A percentile compares a stretch with the other conserved stretches of the same genome.
Evolutionary conservation across 1,139 yeast genomes (phyloP).

Genomic region (Geotrichum restrictum): DNA sequence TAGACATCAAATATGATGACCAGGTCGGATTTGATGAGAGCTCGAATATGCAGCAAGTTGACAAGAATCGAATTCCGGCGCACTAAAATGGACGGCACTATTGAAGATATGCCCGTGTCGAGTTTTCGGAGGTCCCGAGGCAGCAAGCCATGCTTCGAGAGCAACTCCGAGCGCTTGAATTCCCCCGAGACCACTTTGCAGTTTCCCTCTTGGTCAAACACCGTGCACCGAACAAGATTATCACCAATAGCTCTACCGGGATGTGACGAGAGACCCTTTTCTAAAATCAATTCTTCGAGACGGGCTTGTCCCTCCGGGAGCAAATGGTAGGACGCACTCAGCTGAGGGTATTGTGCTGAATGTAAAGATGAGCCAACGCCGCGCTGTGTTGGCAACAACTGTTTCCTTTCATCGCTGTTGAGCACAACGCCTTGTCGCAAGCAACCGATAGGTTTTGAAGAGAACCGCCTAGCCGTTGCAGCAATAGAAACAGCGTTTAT

Average conservation of each 20-base stretch:
- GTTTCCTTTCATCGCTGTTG: neutral
- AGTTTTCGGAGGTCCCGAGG: conserved; percentile 84
- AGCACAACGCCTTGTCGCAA: neutral
- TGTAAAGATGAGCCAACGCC: neutral
- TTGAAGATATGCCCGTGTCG: conserved; percentile 83
- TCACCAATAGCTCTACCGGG: conserved; percentile 34
- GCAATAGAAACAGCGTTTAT: no score
- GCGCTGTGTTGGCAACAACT: neutral
- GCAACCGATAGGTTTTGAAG: neutral
- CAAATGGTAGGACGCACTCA: neutral
- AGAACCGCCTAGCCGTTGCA: neutral
- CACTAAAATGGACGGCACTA: conserved; percentile 81
- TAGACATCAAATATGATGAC: conserved; percentile 81
- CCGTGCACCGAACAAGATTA: conserved; percentile 57
- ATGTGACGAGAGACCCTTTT: conserved; percentile 13
- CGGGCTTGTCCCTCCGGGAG: neutral
- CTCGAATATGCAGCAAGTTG: conserved; percentile 79
- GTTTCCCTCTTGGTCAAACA: conserved; percentile 69
- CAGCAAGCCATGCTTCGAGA: conserved; percentile 67
- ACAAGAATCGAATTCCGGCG: conserved; percentile 75
- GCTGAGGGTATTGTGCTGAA: neutral
- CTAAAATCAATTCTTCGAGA: conserved; percentile 5
- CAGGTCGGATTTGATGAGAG: conserved; percentile 72
- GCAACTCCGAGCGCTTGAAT: conserved; percentile 69
- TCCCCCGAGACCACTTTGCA: conserved; percentile 72